A percentile compares a stretch with the other conserved stretches of the same genome.
These are phyloP conservation scores for Ganoderma multipileum DNA, from an alignment of 1,284 basidiomycete genomes.

Conservation along the genomic window DNA sequence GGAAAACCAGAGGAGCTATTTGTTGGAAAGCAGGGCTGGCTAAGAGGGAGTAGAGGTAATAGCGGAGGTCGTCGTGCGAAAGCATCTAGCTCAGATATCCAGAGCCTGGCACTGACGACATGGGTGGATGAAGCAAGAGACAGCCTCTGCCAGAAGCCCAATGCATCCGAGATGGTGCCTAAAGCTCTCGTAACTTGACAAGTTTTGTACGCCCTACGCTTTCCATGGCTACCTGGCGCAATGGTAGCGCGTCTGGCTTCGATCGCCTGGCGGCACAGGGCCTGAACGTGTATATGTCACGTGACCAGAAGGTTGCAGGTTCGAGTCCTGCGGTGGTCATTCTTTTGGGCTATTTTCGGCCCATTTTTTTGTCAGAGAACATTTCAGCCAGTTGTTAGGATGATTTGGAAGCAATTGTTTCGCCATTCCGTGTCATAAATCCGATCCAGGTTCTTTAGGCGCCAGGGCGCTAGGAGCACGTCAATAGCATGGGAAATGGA, in stretches of 20 bases:
- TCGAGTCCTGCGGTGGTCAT: conserved; percentile 87
- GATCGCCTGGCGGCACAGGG: conserved; percentile 58
- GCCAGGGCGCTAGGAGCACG: no score
- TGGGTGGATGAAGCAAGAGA: conserved; percentile 20
- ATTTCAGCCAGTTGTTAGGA: neutral
- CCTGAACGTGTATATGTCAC: neutral
- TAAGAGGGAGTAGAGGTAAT: conserved; percentile 35
- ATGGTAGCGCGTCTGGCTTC: conserved; percentile 91
- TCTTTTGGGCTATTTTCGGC: conserved; percentile 34
- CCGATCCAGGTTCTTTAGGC: no score
- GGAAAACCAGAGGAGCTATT: conserved; percentile 58
- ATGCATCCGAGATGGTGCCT: no score
- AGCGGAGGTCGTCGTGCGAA: conserved; percentile 39
- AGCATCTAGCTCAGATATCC: conserved; percentile 40
- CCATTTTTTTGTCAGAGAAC: neutral
- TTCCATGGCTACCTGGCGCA: conserved; percentile 70
- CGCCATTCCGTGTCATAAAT: no score
- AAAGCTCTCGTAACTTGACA: no score
- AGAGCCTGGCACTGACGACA: conserved; percentile 29
- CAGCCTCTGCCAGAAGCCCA: neutral
- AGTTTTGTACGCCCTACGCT: no score
- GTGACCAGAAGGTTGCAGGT: conserved; percentile 85
- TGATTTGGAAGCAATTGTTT: no score
- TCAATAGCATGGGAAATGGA: no score
- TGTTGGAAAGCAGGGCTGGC: conserved; percentile 46